Base-by-base conservation (phyloP, 345 rosid genomes). In the Angophora floribunda region DNA sequence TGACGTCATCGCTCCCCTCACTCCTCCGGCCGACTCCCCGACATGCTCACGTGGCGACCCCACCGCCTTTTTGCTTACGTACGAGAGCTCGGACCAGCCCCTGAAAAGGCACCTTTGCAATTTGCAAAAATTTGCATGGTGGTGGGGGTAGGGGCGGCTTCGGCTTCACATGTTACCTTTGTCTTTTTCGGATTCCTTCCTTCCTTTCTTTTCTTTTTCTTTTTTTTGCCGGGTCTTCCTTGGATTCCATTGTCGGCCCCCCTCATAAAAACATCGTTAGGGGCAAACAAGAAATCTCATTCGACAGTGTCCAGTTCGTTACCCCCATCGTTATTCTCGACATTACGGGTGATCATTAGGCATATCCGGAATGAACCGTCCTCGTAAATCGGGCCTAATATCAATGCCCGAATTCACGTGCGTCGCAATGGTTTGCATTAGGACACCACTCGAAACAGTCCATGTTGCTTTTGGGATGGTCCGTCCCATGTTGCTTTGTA, bases 401-500 rank as follows among this genome's bases (percentile, higher is more conserved):
- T 16, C 41, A 16, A 7, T 2, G 78, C 44, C 78, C 6, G 3
- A 30, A 65, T 36, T 16, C 79, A 2, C 45, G 45, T 0, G 19
- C 6, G 45, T 30, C 45, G 19, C 22, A 8, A 9, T 4, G 24
- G 41, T 36, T 67, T 16, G 8, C 21, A 9, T 4, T 4, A 15
- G 78, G 45, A 16, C 22, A 32, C 79, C 11, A 22, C 79, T 41
- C 7, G 19, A 8, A 32, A 15, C 79, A 22, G 10, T 32, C 45
- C 79, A 1, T 8, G 8, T 32, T 67, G 79, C 45, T 67, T 4
- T 4, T 9, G 2, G 13, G 79, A 22, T 3, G 45, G 45, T 14
- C 6, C 5, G 1, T 67, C 11, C 12, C 0, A 16, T 45, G 1
- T 70, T 36, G 13, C 70, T 0, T 13, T 13, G 36, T 13, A 16